Evolutionary conservation across 2,329 filamentous ascomycete genomes (phyloP), one percentile per base, ranked within the genome.

Genomic region (Cladobotryum mycophilum): DNA sequence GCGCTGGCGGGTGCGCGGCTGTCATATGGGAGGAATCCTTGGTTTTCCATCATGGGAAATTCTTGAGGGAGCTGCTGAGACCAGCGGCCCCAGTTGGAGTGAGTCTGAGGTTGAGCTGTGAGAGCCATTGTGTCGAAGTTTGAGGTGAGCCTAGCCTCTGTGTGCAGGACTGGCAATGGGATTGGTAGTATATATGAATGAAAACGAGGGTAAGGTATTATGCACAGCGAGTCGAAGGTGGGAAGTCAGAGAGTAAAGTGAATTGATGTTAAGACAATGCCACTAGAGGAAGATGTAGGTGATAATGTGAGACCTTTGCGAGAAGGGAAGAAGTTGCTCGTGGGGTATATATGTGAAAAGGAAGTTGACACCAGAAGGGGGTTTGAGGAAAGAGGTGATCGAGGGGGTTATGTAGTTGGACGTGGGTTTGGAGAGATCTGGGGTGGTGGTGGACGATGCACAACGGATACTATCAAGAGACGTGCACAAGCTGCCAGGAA

Each of bases 21-120:
- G 59, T 79, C 74, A 64, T 78, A 82, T 7, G 71, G 67, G 56
- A 80, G 67, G 56, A 79, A 67, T 20, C 65, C 61, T 15, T 70
- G 66, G 22, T 68, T 59, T 44, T 76, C 74, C 70, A 80, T 74
- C 63, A 78, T 70, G 53, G 61, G 55, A 58, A 77, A 80, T 36
- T 76, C 74, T 45, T 64, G 58, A 13, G 66, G 67, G 41, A 78
- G 71, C 40, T 79, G 76, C 53, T 75, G 65, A 56, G 73, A 66
- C 75, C 78, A 81, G 58, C 76, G 76, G 59, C 70, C 74, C 81
- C 80, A 84, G 67, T 66, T 69, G 48, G 72, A 67, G 56, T 69
- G 60, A 43, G 67, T 67, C 53, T 72, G 65, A 49, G 72, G 63
- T 60, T 75, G 71, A 61, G 71, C 67, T 51, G 73, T 69, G 59